Conservation (phyloP, 2,329 filamentous ascomycete genomes). For the Diplodia mutila region DNA sequence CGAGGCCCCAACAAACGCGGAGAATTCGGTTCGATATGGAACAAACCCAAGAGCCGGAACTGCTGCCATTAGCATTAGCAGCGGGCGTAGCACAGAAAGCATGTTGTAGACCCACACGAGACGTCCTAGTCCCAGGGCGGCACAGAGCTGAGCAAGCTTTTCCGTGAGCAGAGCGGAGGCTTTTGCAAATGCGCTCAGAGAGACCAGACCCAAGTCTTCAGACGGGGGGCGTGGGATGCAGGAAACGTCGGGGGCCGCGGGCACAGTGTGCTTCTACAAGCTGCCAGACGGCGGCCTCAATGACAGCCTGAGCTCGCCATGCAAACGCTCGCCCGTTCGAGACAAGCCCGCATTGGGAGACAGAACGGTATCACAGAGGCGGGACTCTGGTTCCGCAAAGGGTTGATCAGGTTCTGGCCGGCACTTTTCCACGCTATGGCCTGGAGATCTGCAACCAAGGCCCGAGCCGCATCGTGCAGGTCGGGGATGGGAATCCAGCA, state of each 20-base stretch:
- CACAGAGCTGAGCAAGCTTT: not conserved
- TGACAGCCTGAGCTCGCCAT: not conserved
- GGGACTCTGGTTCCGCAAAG: not conserved
- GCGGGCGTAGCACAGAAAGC: not conserved
- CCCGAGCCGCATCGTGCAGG: constrained; percentile 19
- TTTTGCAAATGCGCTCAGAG: not conserved
- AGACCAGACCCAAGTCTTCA: not conserved
- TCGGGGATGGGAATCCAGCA: not conserved
- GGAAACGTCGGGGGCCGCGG: too few species aligned
- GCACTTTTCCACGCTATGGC: not conserved
- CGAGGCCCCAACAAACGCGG: not conserved
- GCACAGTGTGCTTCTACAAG: too few species aligned
- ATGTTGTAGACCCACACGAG: constrained; percentile 11
- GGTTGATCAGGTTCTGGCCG: not conserved
- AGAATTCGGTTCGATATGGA: not conserved
- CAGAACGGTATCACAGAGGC: not conserved
- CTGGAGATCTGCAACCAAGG: constrained; percentile 10
- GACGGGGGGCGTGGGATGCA: not conserved
- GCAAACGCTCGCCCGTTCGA: not conserved
- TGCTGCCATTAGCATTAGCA: constrained; percentile 5
- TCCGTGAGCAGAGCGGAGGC: not conserved
- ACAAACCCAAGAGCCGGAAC: not conserved
- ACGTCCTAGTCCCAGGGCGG: not conserved
- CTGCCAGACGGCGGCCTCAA: not conserved
- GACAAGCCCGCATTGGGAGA: not conserved